These are phyloP conservation scores for Telfairia occidentalis DNA, from an alignment of 331 rosid genomes.

Conservation along the genomic window DNA sequence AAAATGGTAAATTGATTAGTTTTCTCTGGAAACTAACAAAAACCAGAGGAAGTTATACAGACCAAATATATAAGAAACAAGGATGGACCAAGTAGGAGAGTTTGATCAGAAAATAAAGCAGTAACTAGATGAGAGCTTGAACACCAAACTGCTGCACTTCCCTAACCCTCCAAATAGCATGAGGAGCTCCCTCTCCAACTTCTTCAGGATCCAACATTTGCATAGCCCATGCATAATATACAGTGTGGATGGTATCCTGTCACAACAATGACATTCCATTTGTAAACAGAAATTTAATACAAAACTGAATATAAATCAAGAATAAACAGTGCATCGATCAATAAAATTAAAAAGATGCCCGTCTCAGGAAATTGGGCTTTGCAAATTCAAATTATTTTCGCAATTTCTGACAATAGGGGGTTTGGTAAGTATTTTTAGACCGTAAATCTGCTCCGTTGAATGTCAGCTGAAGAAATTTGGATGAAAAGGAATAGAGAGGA, in stretches of 20 bases:
- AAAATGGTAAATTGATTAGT: not conserved
- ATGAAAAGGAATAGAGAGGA: not conserved
- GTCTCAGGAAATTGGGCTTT: not conserved
- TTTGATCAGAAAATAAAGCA: not conserved
- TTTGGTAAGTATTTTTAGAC: too few species aligned
- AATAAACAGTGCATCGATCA: not conserved
- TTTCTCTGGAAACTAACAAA: constrained; percentile 4
- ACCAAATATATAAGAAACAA: not conserved
- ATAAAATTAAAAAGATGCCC: not conserved
- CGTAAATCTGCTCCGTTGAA: not conserved
- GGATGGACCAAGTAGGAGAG: not conserved
- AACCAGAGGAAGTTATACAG: not conserved
- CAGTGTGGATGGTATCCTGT: constrained; percentile 86
- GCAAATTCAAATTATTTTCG: not conserved
- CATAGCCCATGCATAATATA: constrained; percentile 71
- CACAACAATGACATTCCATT: not conserved
- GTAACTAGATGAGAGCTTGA: constrained; percentile 55
- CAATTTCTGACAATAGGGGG: not conserved
- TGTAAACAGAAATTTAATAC: not conserved
- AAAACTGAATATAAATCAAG: not conserved
- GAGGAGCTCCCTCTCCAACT: constrained; percentile 49
- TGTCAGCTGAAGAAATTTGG: not conserved
- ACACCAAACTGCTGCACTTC: constrained; percentile 77
- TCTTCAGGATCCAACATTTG: constrained; percentile 76
- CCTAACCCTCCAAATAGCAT: constrained; percentile 75